Evolutionary conservation across 2,329 filamentous ascomycete genomes (phyloP), one percentile per base, ranked within the genome.

Genomic region (Nothomitra cinnamomea): DNA sequence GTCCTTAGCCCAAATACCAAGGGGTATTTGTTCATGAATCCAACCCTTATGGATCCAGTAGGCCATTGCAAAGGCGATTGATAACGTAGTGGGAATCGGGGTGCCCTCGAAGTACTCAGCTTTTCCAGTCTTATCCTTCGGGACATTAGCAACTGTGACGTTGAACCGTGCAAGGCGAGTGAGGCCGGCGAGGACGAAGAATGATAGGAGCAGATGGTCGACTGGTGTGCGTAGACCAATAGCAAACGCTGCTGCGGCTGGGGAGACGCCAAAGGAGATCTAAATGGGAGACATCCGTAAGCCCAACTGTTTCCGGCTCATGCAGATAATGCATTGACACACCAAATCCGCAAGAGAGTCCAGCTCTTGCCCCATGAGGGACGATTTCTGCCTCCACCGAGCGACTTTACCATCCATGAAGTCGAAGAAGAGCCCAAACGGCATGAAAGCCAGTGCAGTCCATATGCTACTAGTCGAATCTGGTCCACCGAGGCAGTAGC

Each of bases 361-460:
- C 54, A 98, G 73, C 69, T 98, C 92, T 69, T 95, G 90, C 12
- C 92, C 92, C 90, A 98, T 96, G 65, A 98, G 74, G 62, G 86
- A 94, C 63, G 87, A 92, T 82, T 95, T 98, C 71, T 87, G 84
- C 66, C 92, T 81, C 92, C 92, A 96, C 59, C 92, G 77, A 58
- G 92, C 92, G 54, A 98, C 89, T 66, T 89, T 92, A 64, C 92
- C 92, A 67, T 98, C 92, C 76, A 96, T 87, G 65, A 95, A 94
- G 69, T 98, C 92, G 67, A 96, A 96, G 73, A 96, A 95, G 12
- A 96, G 74, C 3, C 88, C 89, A 56, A 95, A 86, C 0, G 90
- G 90, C 68, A 96, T 85, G 68, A 95, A 87, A 3, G 73, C 79
- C 50, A 98, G 79, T 1, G 92, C 89, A 35, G 82, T 71, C 78